Evolutionary conservation across 2,329 filamentous ascomycete genomes (phyloP).

Genomic region (Diaporthe citri): DNA sequence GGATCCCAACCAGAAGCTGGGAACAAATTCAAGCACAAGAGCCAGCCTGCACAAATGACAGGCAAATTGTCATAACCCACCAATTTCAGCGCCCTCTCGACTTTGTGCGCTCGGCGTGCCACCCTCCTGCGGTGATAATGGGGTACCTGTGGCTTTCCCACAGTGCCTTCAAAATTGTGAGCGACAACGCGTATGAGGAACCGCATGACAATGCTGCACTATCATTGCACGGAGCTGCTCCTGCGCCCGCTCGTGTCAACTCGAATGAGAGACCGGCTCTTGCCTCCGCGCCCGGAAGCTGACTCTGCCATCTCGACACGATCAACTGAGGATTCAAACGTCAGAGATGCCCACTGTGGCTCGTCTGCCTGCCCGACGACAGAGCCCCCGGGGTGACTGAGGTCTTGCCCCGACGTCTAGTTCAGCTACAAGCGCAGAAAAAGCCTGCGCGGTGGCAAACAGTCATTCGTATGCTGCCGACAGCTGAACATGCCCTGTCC

Average conservation of each 20-base stretch:
- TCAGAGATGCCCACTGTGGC: constrained; percentile 23
- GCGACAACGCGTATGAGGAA: constrained; percentile 39
- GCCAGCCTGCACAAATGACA: constrained; percentile 32
- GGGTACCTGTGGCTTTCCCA: constrained; percentile 25
- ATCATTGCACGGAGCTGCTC: constrained; percentile 37
- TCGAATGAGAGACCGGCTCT: constrained; percentile 31
- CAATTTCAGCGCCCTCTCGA: constrained; percentile 31
- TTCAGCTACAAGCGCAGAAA: constrained; percentile 8
- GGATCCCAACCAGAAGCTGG: constrained; percentile 36
- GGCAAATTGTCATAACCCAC: constrained; percentile 35
- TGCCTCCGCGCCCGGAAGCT: constrained; percentile 25
- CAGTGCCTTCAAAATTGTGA: constrained; percentile 41
- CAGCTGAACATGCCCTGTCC: constrained; percentile 32
- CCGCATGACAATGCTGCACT: constrained; percentile 37
- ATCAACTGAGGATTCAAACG: constrained; percentile 18
- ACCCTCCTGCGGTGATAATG: constrained; percentile 31
- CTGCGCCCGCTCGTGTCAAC: constrained; percentile 36
- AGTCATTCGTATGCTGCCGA: constrained; percentile 32
- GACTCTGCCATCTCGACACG: constrained; percentile 24
- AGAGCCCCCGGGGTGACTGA: neutral
- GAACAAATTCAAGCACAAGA: constrained; percentile 30
- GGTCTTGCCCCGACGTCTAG: neutral
- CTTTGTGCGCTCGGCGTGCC: constrained; percentile 35
- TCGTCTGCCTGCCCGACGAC: constrained; percentile 18
- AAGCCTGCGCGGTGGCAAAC: constrained; percentile 37